Evolutionary conservation across 306 rosid species (phyloP), one percentile per base, ranked within the genome.

Genomic region (Rubus idaeus): DNA sequence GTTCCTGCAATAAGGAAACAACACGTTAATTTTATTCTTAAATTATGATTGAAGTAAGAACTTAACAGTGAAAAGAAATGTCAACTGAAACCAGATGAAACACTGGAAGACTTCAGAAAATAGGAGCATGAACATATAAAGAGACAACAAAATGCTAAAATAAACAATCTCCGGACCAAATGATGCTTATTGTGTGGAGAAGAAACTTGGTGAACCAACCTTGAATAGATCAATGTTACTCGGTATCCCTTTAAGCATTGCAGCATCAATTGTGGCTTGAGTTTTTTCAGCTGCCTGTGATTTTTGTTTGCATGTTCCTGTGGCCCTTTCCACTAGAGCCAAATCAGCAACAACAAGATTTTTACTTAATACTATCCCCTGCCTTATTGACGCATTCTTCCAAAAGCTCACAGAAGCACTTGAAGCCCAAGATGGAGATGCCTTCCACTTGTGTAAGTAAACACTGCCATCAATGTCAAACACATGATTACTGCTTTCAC

Each of bases 221-320:
- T 95, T 90, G 86, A 95, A 87, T 82, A 95, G 97, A 88, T 95
- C 99, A 57, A 95, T 90, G 85, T 95, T 95, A 83, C 96, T 95
- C 45, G 99, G 96, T 90, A 95, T 92, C 84, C 99, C 97, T 82
- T 87, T 50, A 74, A 95, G 87, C 78, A 84, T 95, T 77, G 99
- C 97, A 35, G 99, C 97, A 86, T 90, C 92, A 87, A 95, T 92
- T 60, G 97, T 92, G 37, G 99, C 99, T 81, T 89, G 99, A 79
- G 97, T 92, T 82, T 88, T 95, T 84, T 92, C 93, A 42, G 85
- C 93, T 74, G 80, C 87, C 78, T 78, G 88, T 58, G 61, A 78
- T 78, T 84, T 89, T 76, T 80, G 82, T 76, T 74, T 89, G 89
- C 97, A 82, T 60, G 61, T 87, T 87, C 80, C 73, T 76, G 97